Base-by-base conservation (phyloP, 2,329 filamentous ascomycete species). In the Aphanocladium album region DNA sequence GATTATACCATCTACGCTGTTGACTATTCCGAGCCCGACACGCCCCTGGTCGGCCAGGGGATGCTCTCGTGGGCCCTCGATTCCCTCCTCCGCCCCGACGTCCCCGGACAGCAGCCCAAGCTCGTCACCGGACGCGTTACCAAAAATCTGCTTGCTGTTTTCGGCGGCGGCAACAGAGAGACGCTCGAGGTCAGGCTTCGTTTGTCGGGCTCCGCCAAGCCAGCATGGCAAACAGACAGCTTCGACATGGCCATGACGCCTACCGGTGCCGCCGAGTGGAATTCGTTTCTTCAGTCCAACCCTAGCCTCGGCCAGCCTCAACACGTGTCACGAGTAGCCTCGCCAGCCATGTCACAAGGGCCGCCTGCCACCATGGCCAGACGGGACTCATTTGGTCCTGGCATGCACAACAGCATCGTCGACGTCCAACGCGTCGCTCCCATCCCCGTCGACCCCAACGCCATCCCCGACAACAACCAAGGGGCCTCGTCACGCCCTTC, bases 1-100 rank as follows among this genome's bases (percentile, higher is more conserved):
- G 93, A 99, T 76, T 99, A 95, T 76, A 95, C 92, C n/a, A 87
- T 99, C 60, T 99, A 99, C 75, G 92, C 93, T 33, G 91, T 91
- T 77, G 95, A 99, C 74, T 98, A 93, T 74, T 97, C 95, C 14
- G 95, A 99, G 76, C 90, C 90, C 65, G 93, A 97, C 70, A 91
- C 88, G 19, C 95, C 96, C 57, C 82, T 98, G 60, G 93, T 97
- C 25, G 95, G 95, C 23, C 93, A 99, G 74, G 95, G 96, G 57
- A 91, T 98, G 87, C 80, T 99, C 21, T 98, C 95, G 41, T 89
- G 89, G 83, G 86, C 88, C 23, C 80, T 98, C 50, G 85, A 71
- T 70, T 71, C 74, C 2, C 69, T 76, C 65, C 67, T 67, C 27
- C 65, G 66, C 37, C 49, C 41, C 54, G 68, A 74, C 27, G 63